Base-by-base conservation (phyloP, 192 early-diverging fungal genomes). In the Backusella circina region DNA sequence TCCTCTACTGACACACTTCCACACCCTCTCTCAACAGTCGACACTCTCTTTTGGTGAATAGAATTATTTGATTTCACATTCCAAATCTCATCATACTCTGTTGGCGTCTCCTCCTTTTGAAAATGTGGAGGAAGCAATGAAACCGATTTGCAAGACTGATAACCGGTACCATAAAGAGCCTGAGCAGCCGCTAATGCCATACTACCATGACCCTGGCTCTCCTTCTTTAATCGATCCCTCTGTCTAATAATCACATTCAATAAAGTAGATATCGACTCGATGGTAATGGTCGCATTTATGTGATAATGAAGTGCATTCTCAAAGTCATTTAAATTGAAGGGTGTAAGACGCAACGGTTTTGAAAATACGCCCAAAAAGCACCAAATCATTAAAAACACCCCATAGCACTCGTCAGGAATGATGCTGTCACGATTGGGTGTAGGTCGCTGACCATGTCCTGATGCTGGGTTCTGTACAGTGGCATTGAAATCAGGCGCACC, bases 261-360 rank as follows among this genome's bases (percentile, higher is more conserved):
- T 28, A 87, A 84, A 16, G 89, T 82, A 10, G 79, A 79, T 65
- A 88, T 86, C 23, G 78, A 82, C 47, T 90, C 82, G 13, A 78
- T 65, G 33, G 79, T 78, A 15, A 80, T 77, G 23, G 72, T 72
- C 13, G 74, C 72, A 10, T 54, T 74, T 9, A 74, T 51, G 9
- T 70, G 75, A 76, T 91, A 83, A 9, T 84, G 74, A 0, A 96
- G 80, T 1, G 93, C 86, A 3, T 88, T 78, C 47, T 91, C 87
- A 73, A 95, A 95, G 68, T 93, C 91, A 74, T 94, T 90, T 35
- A 97, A 80, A 33, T 88, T 89, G 67, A 92, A 94, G 6, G 94
- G 92, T 18, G 82, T 83, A 30, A 97, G 78, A 50, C 85, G 77
- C 1, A 97, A 80, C n/a, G 94, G 90, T 26, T 84, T 80, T 67